Percentiles rank a stretch among this genome's conserved stretches.
phyloP scores from a whole-genome alignment of 768 basidiomycete species.

The Butyriboletus loyo region DNA sequence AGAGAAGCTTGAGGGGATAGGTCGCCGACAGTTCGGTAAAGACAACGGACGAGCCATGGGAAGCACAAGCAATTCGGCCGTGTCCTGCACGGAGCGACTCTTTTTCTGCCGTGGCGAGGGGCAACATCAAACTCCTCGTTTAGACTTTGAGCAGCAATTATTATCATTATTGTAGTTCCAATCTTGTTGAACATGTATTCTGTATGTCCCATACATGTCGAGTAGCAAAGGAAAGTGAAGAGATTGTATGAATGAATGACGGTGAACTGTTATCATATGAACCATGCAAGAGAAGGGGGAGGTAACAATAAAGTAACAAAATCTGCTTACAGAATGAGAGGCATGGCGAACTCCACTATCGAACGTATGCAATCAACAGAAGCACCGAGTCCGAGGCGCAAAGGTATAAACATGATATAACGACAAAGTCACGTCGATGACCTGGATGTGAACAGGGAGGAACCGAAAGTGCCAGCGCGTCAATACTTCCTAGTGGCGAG shows the following conservation, averaged over 20 bases:
- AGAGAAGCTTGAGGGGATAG: slow-evolving; percentile 87
- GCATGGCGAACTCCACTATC: slow-evolving; percentile 17
- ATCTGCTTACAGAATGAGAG: slow-evolving; percentile 28
- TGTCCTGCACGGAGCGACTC: slow-evolving; percentile 37
- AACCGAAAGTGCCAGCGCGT: slow-evolving; percentile 18
- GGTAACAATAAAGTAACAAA: slow-evolving; percentile 28
- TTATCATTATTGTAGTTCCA: slow-evolving; percentile 20
- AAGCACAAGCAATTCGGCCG: slow-evolving; percentile 55
- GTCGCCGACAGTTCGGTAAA: slow-evolving; percentile 75
- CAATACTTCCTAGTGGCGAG: slow-evolving; percentile 83
- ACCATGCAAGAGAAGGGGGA: slow-evolving; percentile 26
- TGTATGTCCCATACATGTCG: slow-evolving; percentile 38
- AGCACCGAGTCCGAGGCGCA: slow-evolving; percentile 19
- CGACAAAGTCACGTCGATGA: slow-evolving; percentile 1
- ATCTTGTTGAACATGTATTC: slow-evolving; percentile 32
- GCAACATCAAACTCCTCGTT: not conserved
- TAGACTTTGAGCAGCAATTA: slow-evolving; percentile 7
- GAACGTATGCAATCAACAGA: slow-evolving; percentile 21
- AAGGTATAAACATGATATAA: slow-evolving; percentile 17
- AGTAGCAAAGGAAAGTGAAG: slow-evolving; percentile 20
- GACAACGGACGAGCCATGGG: slow-evolving; percentile 52
- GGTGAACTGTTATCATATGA: slow-evolving; percentile 25
- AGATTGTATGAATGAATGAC: slow-evolving; percentile 18
- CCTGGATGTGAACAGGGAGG: not conserved
- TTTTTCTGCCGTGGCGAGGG: not conserved